These are phyloP conservation scores for Pyricularia sp. DNA, from an alignment of 2,329 filamentous ascomycete genomes.

Conservation along the genomic window DNA sequence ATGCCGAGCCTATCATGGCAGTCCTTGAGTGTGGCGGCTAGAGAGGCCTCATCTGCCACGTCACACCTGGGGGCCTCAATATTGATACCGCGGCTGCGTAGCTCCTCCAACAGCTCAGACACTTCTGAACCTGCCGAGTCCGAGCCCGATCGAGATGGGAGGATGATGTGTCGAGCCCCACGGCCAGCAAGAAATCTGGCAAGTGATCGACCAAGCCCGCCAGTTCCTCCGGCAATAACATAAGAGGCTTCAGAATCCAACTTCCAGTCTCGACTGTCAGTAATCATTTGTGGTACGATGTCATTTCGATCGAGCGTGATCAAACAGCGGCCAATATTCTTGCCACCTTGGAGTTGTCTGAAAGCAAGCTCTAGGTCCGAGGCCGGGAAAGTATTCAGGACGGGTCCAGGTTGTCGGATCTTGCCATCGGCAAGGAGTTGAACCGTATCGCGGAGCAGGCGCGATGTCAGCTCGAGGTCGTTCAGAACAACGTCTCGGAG, in stretches of 20 bases:
- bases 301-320: not conserved
- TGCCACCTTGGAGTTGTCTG: not conserved
- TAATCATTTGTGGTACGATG: not conserved
- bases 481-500: not conserved
- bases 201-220: conserved; percentile 12
- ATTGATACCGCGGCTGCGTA: not conserved
- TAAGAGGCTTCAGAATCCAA: conserved; percentile 6
- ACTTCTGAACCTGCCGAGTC: not conserved
- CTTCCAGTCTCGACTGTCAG: not conserved
- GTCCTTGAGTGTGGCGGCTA: not conserved
- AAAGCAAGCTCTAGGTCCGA: not conserved
- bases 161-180: conserved; percentile 11
- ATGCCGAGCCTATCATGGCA: conserved; percentile 2
- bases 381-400: not conserved
- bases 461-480: not conserved
- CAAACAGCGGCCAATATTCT: not conserved
- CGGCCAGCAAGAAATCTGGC: conserved; percentile 12
- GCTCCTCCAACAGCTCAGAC: not conserved
- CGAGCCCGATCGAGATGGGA: conserved; percentile 1
- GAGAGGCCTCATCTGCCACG: not conserved
- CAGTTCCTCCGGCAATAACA: conserved; percentile 14
- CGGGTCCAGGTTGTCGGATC: not conserved
- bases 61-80: not conserved
- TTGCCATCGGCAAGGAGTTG: not conserved
- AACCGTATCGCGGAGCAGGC: not conserved